Base-by-base conservation (phyloP, 129 eudicot genomes). In the Logfia minima region DNA sequence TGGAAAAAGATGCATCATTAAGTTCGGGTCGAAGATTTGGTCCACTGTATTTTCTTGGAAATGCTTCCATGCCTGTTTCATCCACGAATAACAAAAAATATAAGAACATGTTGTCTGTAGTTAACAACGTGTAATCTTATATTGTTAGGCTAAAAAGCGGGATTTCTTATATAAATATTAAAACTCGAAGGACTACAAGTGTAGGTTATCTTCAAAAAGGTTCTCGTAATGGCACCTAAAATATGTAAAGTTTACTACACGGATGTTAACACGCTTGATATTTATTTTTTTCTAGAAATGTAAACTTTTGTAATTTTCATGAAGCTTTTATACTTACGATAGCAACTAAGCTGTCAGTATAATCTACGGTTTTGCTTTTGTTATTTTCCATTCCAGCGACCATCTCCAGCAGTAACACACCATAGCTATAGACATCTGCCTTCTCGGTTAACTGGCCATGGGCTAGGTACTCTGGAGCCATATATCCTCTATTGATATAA, bases 381-480 rank as follows among this genome's bases (percentile, higher is more conserved):
- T 84, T 92, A 75, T 85, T 89, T 75, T 77, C 90, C 61, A 82
- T 80, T 69, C 95, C 97, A 3, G 90, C 87, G 24, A 89, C 87
- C 16, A 92, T 83, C 81, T 92, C 97, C 66, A 88, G 70, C 58
- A 88, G 64, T 39, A 88, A 86, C 70, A 91, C 96, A 41, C 96
- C 92, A 63, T 80, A 87, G 81, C 95, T 91, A 68, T 87, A 89
- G 55, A 92, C 92, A 71, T 92, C 97, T 23, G 80, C 96, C 77
- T 92, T 92, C 43, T 89, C 96, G 6, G 95, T 89, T 70, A 92
- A 75, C 70, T 87, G 90, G 43, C 96, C 96, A 81, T 82, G 88
- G 48, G 95, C 95, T 72, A 92, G 81, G 79, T 92, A 92, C 77
- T 88, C 92, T 72, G 92, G 96, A 58, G 96, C 96, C 90, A 90